Evolutionary conservation across 2,329 filamentous ascomycete species (phyloP).

Genomic region (Penicillium fuscoglaucum): DNA sequence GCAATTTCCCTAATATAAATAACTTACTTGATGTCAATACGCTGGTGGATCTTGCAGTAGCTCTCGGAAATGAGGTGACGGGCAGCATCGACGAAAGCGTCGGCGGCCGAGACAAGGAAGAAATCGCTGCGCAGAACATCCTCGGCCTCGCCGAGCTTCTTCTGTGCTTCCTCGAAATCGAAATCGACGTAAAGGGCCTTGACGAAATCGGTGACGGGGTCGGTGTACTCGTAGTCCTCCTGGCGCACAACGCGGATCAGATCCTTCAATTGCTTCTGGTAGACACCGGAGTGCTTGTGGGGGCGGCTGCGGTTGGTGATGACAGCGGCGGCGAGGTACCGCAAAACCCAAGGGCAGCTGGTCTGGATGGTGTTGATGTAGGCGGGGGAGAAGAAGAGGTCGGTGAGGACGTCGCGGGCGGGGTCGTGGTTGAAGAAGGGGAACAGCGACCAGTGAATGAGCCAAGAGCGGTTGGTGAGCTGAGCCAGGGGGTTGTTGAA

Average conservation of each 20-base stretch:
- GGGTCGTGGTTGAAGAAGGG: constrained; percentile 97
- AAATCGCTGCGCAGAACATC: constrained; percentile 91
- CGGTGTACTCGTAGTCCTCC: constrained; percentile 95
- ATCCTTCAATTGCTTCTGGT: constrained; percentile 99
- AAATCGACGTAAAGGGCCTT: constrained; percentile 95
- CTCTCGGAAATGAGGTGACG: constrained; percentile 96
- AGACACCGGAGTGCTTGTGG: constrained; percentile 73
- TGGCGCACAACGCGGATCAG: constrained; percentile 92
- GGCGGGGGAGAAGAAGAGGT: constrained; percentile 93
- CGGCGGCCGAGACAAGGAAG: constrained; percentile 83
- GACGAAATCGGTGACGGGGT: constrained; percentile 94
- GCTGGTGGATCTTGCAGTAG: constrained; percentile 99
- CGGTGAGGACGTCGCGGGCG: constrained; percentile 85
- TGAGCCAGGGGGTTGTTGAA: constrained; percentile 96
- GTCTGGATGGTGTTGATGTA: constrained; percentile 99
- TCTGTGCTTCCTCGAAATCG: constrained; percentile 94
- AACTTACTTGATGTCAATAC: constrained; percentile 86
- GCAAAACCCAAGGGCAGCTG: constrained; percentile 91
- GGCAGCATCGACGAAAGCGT: constrained; percentile 89
- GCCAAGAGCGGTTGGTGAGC: constrained; percentile 93
- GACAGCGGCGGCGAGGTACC: constrained; percentile 90
- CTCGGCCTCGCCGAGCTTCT: constrained; percentile 82
- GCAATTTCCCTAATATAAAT: constrained; percentile 2
- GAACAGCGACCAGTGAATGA: constrained; percentile 98
- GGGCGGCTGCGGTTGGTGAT: constrained; percentile 85